Evolutionary conservation across 495 filamentous ascomycete species (phyloP), one percentile per base, ranked within the genome.

Genomic region (Chlorociboria aeruginascens): DNA sequence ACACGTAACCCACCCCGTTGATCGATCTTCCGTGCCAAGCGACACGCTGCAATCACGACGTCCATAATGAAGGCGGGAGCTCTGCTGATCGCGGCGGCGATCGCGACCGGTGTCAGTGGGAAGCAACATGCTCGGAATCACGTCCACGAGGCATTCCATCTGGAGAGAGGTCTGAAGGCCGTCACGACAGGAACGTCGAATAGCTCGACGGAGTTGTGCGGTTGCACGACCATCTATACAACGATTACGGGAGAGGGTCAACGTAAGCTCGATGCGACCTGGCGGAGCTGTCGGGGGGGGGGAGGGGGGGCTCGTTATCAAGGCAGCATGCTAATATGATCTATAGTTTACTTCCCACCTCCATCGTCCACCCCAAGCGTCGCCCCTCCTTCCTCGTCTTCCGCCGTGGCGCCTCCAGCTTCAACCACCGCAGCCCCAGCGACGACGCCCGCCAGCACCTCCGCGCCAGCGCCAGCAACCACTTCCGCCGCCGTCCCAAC

Each of bases 141-240:
- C 49, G 54, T 74, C 60, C 73, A 85, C 69, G 60, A 70, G 72
- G 56, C 64, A 57, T 45, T 62, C 47, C 56, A 61, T 53, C 32
- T 64, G 53, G 54, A 69, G 57, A 64, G 65, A 61, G 59, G 53
- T 13, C 53, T 61, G 45, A 55, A 63, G 52, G 59, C 55, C 55
- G 57, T 51, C 63, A 8, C 44, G 9, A 58, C 61, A 43, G 56
- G 63, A 46, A 62, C 58, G 51, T 57, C 51, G 62, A 54, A 57
- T 67, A 63, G 45, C 45, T 54, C 64, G 50, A 64, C 54, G 25
- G 46, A 50, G 49, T 74, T 74, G 46, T 83, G 81, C 46, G 74
- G 68, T 45, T 90, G 85, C 74, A 81, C 76, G 45, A 89, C 84
- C 67, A 64, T 76, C 62, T 76, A 67, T 57, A 65, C 59, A 56